Evolutionary conservation across 208 protist genomes (phyloP).

Genomic region (Crithidia expoeki): DNA sequence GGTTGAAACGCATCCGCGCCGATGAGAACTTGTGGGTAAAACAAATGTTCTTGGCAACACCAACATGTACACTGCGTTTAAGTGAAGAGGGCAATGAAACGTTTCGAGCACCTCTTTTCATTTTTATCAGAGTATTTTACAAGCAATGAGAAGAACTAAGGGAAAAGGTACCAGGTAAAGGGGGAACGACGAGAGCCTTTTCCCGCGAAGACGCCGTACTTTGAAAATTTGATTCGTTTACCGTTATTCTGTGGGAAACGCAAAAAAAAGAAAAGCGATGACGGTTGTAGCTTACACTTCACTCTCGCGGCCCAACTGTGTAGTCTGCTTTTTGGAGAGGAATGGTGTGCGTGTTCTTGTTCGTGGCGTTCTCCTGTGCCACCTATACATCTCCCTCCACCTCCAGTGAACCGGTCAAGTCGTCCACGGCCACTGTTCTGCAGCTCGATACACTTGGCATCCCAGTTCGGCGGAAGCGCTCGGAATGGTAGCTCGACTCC

Average conservation of each 20-base stretch:
- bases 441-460: constrained; percentile 11
- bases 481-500: constrained; percentile 20
- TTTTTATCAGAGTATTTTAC: no score
- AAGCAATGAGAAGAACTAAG: no score
- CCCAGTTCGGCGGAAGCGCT: background rate
- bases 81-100: no score
- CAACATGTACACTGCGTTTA: no score
- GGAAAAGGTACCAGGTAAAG: no score
- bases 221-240: no score
- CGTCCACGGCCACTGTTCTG: constrained; percentile 12
- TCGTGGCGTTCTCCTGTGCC: background rate
- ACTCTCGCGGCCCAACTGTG: background rate
- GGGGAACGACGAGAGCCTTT: background rate
- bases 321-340: background rate
- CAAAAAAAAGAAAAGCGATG: background rate
- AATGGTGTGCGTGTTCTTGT: background rate
- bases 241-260: no score
- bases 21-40: no score
- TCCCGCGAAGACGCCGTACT: no score
- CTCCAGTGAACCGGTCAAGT: background rate
- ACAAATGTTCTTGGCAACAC: no score
- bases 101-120: no score
- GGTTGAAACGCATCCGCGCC: no score
- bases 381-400: background rate
- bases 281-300: background rate